Base-by-base conservation (phyloP, 768 basidiomycete species). In the Hysterangium stoloniferum region DNA sequence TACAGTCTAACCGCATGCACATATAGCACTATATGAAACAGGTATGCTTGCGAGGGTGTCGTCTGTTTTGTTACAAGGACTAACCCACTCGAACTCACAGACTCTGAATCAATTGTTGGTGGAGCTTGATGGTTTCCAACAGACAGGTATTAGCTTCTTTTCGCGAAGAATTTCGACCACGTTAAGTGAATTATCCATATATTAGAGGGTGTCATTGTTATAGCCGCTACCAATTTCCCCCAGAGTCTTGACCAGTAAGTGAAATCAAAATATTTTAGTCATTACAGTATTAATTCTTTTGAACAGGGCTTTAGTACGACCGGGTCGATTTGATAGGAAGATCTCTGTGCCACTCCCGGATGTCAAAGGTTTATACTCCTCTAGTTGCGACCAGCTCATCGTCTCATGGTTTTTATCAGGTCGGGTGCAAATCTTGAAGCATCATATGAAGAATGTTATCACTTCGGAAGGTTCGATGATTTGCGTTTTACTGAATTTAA, bases 211-310 rank as follows among this genome's bases (percentile, higher is more conserved):
- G 80, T 99, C 57, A 92, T 98, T 53, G 87, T 97, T 54, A 90
- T 97, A 52, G 94, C 88, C 28, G 90, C 86, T n/a, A 99, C 96
- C 45, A 99, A 99, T 67, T 96, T 98, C 66, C 95, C 95, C 1
- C 82, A 97, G 61, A 84, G 84, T 47, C 72, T 99, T 54, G 96
- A 99, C 64, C 82, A 80, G 88, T 90, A 55, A 63, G 83, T 73
- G 35, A 27, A 51, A 27, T 35, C 46, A 11, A 54, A n/a, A 13
- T 15, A 31, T 33, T 28, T 38, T 51, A 45, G 29, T 42, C 31
- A 45, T 52, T 50, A 56, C 47, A 37, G 25, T 27, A 43, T 41
- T 55, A 32, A 45, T 57, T 27, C 20, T 48, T 8, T 12, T 37
- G 4, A 19, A 37, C 55, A 94, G 91, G 56, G 96, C 96, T 12